Evolutionary conservation across 2,329 filamentous ascomycete genomes (phyloP).

Genomic region (Monosporascus sp.): DNA sequence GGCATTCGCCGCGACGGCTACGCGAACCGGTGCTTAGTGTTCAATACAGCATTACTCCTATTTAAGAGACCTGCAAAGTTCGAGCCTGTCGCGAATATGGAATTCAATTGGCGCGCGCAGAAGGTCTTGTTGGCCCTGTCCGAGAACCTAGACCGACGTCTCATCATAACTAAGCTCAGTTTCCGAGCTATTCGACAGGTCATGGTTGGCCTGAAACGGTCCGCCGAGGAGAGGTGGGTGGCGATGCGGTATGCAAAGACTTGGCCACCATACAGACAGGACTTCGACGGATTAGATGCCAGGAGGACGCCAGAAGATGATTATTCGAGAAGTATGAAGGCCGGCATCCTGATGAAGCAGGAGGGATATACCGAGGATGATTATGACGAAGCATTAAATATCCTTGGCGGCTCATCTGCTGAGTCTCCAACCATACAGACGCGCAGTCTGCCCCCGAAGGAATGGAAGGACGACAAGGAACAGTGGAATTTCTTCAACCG

Average conservation of each 20-base stretch:
- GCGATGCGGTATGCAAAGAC: conserved; percentile 42
- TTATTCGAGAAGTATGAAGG: conserved; percentile 46
- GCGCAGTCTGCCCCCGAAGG: conserved; percentile 30
- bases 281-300: conserved; percentile 56
- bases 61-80: conserved; percentile 30
- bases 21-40: conserved; percentile 27
- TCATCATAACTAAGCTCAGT: conserved; percentile 44
- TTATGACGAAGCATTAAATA: conserved; percentile 43
- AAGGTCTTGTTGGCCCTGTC: conserved; percentile 48
- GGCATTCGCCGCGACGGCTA: conserved; percentile 11
- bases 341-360: conserved; percentile 48
- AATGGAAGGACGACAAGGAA: conserved; percentile 22
- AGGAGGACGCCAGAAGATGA: conserved; percentile 44
- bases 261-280: conserved; percentile 57
- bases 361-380: conserved; percentile 46
- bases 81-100: conserved; percentile 31
- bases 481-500: conserved; percentile 28
- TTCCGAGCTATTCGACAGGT: conserved; percentile 52
- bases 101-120: conserved; percentile 54
- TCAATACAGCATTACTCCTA: conserved; percentile 34
- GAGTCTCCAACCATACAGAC: conserved; percentile 55
- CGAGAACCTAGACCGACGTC: conserved; percentile 37
- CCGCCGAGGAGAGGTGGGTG: conserved; percentile 41
- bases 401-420: conserved; percentile 45
- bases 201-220: conserved; percentile 48